phyloP scores from a whole-genome alignment of 306 rosid genomes.

The Cyamopsis tetragonoloba region DNA sequence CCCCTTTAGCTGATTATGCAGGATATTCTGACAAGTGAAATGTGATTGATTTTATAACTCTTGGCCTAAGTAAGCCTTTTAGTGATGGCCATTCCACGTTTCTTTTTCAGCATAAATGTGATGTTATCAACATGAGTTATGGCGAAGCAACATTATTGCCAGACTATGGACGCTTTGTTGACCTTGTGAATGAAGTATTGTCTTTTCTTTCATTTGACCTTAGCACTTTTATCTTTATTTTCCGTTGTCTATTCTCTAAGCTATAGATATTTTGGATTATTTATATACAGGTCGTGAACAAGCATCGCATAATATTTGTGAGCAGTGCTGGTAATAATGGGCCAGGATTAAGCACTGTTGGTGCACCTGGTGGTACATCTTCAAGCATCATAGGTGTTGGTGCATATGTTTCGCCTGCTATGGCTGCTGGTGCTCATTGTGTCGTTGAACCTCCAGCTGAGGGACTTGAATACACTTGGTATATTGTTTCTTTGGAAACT shows the following conservation, averaged over 20 bases:
- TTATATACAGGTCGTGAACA: slow-evolving; percentile 71
- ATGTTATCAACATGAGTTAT: slow-evolving; percentile 95
- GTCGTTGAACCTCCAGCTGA: slow-evolving; percentile 87
- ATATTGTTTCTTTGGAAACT: slow-evolving; percentile 26
- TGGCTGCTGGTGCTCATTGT: slow-evolving; percentile 99
- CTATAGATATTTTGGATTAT: slow-evolving; percentile 27
- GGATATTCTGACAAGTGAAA: slow-evolving; percentile 1
- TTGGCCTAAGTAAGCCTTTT: slow-evolving; percentile 7
- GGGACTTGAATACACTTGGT: slow-evolving; percentile 99
- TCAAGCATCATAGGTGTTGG: slow-evolving; percentile 94
- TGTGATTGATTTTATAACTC: slow-evolving; percentile 11
- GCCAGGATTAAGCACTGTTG: slow-evolving; percentile 95
- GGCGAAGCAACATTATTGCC: slow-evolving; percentile 91
- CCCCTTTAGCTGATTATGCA: slow-evolving; percentile 15
- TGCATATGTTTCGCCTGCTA: slow-evolving; percentile 93
- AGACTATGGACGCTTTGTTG: slow-evolving; percentile 98
- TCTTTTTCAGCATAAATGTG: slow-evolving; percentile 87
- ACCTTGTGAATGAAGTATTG: slow-evolving; percentile 82
- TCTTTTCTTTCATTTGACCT: slow-evolving; percentile 25
- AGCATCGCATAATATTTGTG: slow-evolving; percentile 76
- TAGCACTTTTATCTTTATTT: slow-evolving; percentile 6
- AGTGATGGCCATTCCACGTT: slow-evolving; percentile 13
- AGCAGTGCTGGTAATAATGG: slow-evolving; percentile 99
- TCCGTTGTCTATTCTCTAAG: slow-evolving; percentile 26
- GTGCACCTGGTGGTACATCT: slow-evolving; percentile 99